Conservation (phyloP, 2,329 filamentous ascomycete genomes). For the Apiospora malaysiana region DNA sequence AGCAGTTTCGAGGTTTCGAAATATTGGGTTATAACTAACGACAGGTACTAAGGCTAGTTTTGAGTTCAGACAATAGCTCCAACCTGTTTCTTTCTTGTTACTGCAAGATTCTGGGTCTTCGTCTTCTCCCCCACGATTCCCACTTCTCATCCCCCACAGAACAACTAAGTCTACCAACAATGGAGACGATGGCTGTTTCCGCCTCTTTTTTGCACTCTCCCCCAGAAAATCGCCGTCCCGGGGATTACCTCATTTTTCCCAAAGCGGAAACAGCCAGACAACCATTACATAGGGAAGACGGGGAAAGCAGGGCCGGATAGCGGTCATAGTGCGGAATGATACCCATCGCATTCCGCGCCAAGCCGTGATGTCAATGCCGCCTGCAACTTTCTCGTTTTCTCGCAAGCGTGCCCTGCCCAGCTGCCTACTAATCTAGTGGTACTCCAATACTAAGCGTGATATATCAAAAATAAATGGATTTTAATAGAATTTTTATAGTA, state of each 20-base stretch:
- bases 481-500: neutral
- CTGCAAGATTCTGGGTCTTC: neutral
- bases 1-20: neutral
- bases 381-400: neutral
- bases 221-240: neutral
- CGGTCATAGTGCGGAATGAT: neutral
- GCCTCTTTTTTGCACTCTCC: neutral
- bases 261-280: neutral
- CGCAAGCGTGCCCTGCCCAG: too few relatives aligned
- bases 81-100: neutral
- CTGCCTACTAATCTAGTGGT: too few relatives aligned
- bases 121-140: neutral
- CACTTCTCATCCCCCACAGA: slow-evolving; percentile 7
- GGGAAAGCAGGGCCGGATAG: neutral
- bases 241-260: neutral
- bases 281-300: neutral
- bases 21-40: neutral
- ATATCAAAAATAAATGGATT: neutral
- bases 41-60: too few relatives aligned
- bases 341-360: neutral
- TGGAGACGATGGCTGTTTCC: neutral
- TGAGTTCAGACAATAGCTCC: neutral
- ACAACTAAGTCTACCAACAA: neutral
- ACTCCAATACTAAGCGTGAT: neutral
- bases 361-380: neutral